A percentile compares a stretch with the other conserved stretches of the same genome.
phyloP scores from a whole-genome alignment of 2,329 filamentous ascomycete species.

The Akanthomyces muscarius region DNA sequence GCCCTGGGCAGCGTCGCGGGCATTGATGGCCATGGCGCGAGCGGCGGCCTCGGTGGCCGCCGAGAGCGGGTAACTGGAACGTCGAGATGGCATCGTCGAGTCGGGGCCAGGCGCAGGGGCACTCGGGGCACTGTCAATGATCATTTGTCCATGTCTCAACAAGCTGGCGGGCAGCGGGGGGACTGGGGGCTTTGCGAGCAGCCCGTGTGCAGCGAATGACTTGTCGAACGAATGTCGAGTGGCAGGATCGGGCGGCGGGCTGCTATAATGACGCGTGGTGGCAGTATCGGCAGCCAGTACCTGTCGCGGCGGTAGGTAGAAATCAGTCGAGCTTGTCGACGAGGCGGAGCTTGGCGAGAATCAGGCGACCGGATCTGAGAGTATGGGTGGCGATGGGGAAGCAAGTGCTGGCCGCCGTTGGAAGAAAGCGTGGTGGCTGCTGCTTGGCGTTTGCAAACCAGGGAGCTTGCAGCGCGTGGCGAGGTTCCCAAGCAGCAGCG shows the following conservation, averaged over 20 bases:
- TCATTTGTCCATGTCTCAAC: slow-evolving; percentile 19
- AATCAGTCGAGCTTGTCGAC: neutral
- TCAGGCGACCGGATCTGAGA: neutral
- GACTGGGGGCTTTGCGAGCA: neutral
- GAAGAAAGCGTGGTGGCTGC: slow-evolving; percentile 11
- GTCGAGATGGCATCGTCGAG: slow-evolving; percentile 10
- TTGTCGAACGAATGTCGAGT: neutral
- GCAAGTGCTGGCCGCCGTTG: neutral
- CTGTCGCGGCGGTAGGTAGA: neutral
- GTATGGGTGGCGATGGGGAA: neutral
- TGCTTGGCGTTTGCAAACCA: slow-evolving; percentile 3
- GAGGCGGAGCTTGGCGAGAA: neutral
- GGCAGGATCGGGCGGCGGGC: neutral
- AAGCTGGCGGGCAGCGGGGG: neutral
- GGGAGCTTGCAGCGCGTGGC: neutral
- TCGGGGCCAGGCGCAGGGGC: slow-evolving; percentile 16
- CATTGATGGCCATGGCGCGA: slow-evolving; percentile 12
- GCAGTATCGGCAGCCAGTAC: neutral
- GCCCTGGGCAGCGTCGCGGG: slow-evolving; percentile 15
- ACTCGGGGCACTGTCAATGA: slow-evolving; percentile 14
- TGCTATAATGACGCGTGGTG: neutral
- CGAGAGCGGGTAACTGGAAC: slow-evolving; percentile 16
- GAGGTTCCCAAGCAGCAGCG: slow-evolving; percentile 8
- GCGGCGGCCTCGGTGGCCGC: slow-evolving; percentile 14
- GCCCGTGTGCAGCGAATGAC: neutral